Conservation (phyloP, 1,284 basidiomycete species). For the Moesziomyces globuligerus region DNA sequence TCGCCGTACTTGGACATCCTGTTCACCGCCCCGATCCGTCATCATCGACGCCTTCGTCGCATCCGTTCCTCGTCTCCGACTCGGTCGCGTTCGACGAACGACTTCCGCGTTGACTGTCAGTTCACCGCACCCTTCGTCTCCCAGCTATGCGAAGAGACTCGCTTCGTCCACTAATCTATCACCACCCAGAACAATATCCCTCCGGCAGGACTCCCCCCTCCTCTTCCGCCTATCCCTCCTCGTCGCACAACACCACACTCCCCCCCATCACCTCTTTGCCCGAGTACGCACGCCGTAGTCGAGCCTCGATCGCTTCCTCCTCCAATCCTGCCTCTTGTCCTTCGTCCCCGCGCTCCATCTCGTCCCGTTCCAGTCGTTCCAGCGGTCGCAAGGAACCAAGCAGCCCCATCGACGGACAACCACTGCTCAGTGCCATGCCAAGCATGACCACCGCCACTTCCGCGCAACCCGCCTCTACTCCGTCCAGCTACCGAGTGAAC, state of each 20-base stretch:
- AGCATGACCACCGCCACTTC: constrained; percentile 13
- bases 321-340: constrained; percentile 15
- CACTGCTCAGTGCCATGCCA: constrained; percentile 11
- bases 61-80: neutral
- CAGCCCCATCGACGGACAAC: constrained; percentile 31
- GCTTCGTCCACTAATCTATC: constrained; percentile 8
- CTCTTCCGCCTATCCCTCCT: neutral
- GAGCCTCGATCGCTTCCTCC: constrained; percentile 13
- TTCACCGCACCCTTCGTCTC: constrained; percentile 1
- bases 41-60: neutral
- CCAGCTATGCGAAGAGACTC: constrained; percentile 27
- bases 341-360: constrained; percentile 11
- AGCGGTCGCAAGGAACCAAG: constrained; percentile 23
- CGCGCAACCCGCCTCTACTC: constrained; percentile 3
- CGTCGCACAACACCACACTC: constrained; percentile 6
- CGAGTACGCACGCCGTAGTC: neutral
- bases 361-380: constrained; percentile 17
- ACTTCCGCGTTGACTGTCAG: constrained; percentile 2
- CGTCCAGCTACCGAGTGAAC: neutral
- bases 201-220: constrained; percentile 11
- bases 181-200: constrained; percentile 14
- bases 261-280: constrained; percentile 27
- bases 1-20: no score
- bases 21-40: no score
- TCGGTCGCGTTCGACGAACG: neutral